Conservation (phyloP, 306 rosid genomes). For the Dryas drummondii region DNA sequence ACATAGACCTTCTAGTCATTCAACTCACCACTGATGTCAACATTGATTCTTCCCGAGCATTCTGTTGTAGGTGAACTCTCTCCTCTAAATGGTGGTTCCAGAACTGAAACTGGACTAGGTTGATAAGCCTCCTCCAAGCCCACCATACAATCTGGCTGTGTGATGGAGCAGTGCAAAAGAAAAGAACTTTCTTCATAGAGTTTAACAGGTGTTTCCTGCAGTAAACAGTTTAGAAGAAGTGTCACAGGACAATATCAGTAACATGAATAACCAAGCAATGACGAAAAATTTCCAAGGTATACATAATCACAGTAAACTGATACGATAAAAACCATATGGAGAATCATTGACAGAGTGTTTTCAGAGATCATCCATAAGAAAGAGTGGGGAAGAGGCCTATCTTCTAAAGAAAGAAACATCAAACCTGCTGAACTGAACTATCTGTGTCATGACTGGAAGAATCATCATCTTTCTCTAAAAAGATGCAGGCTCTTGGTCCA, state of each 20-base stretch:
- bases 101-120: conserved; percentile 80
- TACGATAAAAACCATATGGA: not conserved
- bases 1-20: conserved; percentile 3
- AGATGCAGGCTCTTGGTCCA: conserved; percentile 28
- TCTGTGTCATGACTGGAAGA: conserved; percentile 31
- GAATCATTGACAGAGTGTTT: not conserved
- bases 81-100: conserved; percentile 52
- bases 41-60: conserved; percentile 22
- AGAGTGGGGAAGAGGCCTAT: not conserved
- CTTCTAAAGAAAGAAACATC: conserved; percentile 7
- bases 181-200: conserved; percentile 38
- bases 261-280: not conserved
- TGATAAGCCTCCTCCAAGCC: conserved; percentile 47
- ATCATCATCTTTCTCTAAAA: conserved; percentile 25
- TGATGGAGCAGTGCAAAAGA: conserved; percentile 35
- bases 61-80: conserved; percentile 33
- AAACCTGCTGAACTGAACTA: conserved; percentile 59
- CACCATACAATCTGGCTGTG: conserved; percentile 36
- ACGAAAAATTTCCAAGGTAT: not conserved
- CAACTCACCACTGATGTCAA: conserved; percentile 45
- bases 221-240: conserved; percentile 20
- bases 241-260: not conserved
- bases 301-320: not conserved
- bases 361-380: too few relatives aligned
- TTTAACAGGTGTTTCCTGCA: conserved; percentile 45